These are phyloP conservation scores for Cryptococcus floricola DNA, from an alignment of 1,284 basidiomycete species.

Conservation along the genomic window DNA sequence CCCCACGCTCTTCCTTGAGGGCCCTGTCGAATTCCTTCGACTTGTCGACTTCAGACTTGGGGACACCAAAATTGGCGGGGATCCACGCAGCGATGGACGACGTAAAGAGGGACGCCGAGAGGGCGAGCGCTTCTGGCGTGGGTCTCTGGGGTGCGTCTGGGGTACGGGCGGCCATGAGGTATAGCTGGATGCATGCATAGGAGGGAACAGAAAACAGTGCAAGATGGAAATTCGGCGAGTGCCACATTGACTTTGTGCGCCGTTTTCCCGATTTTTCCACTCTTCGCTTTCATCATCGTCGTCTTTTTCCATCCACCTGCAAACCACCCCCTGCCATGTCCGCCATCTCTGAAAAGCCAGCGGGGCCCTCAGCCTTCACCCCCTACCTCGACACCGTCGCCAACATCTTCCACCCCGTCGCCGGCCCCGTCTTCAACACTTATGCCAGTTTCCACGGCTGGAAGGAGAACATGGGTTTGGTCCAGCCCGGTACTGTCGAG, in stretches of 20 bases:
- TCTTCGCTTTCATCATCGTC: background rate
- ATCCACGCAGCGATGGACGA: conserved; percentile 40
- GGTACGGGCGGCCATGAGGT: background rate
- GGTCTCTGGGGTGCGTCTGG: background rate
- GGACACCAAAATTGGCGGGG: conserved; percentile 31
- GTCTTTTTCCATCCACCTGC: background rate
- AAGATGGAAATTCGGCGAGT: background rate
- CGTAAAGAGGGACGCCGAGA: conserved; percentile 38
- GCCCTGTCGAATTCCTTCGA: conserved; percentile 5
- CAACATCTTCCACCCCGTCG: conserved; percentile 40
- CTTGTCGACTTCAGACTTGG: conserved; percentile 10
- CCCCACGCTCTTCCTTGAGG: conserved; percentile 15
- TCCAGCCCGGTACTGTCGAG: conserved; percentile 85
- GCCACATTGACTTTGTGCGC: background rate
- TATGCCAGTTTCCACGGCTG: conserved; percentile 72
- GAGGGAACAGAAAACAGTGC: background rate
- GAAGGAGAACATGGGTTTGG: conserved; percentile 72
- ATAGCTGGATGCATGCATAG: background rate
- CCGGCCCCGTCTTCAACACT: conserved; percentile 59
- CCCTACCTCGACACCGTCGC: conserved; percentile 42
- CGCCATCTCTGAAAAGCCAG: conserved; percentile 17
- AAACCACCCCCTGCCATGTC: background rate
- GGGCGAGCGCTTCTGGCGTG: conserved; percentile 28
- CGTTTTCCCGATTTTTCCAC: background rate
- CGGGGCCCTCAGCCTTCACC: conserved; percentile 28